Evolutionary conservation across 2,329 filamentous ascomycete species (phyloP), one percentile per base, ranked within the genome.

Genomic region (Ophioceras dolichostomum): DNA sequence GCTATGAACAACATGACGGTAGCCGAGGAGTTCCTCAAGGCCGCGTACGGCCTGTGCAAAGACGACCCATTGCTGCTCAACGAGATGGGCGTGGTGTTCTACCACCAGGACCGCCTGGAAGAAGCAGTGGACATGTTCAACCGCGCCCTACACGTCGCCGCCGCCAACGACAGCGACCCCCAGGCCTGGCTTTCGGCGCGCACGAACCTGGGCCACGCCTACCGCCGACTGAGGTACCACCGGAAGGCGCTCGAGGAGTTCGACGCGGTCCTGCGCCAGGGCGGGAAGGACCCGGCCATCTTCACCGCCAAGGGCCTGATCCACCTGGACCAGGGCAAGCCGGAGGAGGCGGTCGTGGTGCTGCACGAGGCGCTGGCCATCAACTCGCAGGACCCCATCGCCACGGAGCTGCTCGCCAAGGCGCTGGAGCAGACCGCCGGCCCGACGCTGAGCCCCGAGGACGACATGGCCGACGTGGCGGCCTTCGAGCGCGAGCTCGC

Each of bases 1-100:
- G 86, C 89, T 14, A 71, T 98, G 42, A 94, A 94, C 58, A 96
- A 98, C 50, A 84, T 96, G 74, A 79, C 79, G 1, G 70, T 96
- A 13, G 91, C 93, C 0, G 83, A 93, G 45, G 91, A 98, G 56
- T 98, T 96, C 55, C 73, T 96, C 32, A 87, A 85, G 50, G 87
- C 86, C 3, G 88, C 91, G 0, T 93, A 91, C 55, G 70, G 74
- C 0, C 68, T 93, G 10, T 93, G 86, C 63, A 76, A 79, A 49
- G 82, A 78, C 1, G 91, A 98, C 49, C 91, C 91, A 0, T 62
- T 96, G 5, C 74, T 98, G 4, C 68, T 98, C 39, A 98, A 98
- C 55, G 91, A 98, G 61, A 80, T 96, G 62, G 93, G 89, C 4
- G 79, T 96, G 4, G 87, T 95, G n/a, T 80, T 86, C 46, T 98